Evolutionary conservation across 768 basidiomycete species (phyloP).

Genomic region (Dentipellis fragilis): DNA sequence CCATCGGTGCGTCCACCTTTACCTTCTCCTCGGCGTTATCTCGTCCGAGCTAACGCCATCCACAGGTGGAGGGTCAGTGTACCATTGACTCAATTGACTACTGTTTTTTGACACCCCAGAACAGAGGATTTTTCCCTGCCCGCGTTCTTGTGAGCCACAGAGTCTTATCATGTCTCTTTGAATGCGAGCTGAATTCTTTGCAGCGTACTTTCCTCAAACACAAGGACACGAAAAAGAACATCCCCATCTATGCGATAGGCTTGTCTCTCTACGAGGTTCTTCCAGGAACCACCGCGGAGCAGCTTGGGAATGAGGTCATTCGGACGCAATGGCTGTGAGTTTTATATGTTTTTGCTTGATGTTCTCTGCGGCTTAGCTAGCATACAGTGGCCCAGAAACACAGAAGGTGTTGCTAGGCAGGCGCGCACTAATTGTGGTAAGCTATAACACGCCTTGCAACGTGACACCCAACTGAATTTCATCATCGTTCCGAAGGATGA

Average conservation of each 20-base stretch:
- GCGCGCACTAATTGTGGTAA: slow-evolving; percentile 71
- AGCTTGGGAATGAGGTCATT: slow-evolving; percentile 76
- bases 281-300: slow-evolving; percentile 60
- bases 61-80: slow-evolving; percentile 72
- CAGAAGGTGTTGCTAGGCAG: slow-evolving; percentile 69
- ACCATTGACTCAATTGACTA: slow-evolving; percentile 4
- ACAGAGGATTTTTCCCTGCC: slow-evolving; percentile 91
- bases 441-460: slow-evolving; percentile 19
- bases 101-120: slow-evolving; percentile 11
- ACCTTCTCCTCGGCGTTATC: slow-evolving; percentile 1
- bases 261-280: slow-evolving; percentile 91
- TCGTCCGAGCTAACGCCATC: not conserved
- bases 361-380: slow-evolving; percentile 1
- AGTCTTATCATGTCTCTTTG: not conserved
- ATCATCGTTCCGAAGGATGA: slow-evolving; percentile 47
- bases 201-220: slow-evolving; percentile 82
- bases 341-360: not conserved
- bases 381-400: slow-evolving; percentile 43
- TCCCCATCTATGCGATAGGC: slow-evolving; percentile 94
- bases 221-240: slow-evolving; percentile 56
- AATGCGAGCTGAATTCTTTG: not conserved
- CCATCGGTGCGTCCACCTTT: slow-evolving; percentile 47
- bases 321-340: slow-evolving; percentile 94
- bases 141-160: slow-evolving; percentile 58
- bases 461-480: slow-evolving; percentile 12